These are phyloP conservation scores for Symbiodinium natans DNA, from an alignment of 73 alveolate species.

Conservation along the genomic window DNA sequence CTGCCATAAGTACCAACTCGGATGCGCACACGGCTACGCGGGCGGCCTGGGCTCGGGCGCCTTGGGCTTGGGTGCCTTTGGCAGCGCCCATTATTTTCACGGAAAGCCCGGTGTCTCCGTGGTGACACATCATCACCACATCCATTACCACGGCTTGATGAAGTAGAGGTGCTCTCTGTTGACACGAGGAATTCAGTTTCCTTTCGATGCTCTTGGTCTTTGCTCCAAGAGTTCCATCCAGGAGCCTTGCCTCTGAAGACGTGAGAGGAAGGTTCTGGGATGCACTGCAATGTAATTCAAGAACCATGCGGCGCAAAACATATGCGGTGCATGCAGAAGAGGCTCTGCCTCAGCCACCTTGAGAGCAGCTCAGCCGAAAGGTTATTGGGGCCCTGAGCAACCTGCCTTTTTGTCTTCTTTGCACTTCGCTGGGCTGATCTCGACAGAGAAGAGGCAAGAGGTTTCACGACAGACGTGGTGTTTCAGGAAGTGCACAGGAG, in stretches of 20 bases:
- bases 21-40: constrained; percentile 18
- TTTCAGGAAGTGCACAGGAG: too few relatives aligned
- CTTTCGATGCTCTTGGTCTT: neutral
- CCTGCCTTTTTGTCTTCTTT: too few relatives aligned
- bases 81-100: neutral
- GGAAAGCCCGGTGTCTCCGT: neutral
- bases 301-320: too few relatives aligned
- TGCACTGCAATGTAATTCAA: constrained; percentile 6
- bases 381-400: too few relatives aligned
- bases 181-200: too few relatives aligned
- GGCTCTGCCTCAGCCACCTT: neutral
- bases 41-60: neutral
- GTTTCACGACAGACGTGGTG: too few relatives aligned
- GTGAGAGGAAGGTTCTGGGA: neutral
- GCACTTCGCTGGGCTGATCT: too few relatives aligned
- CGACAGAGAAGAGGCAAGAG: too few relatives aligned
- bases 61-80: too few relatives aligned
- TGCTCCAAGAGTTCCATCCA: neutral
- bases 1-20: constrained; percentile 50
- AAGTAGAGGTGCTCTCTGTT: too few relatives aligned
- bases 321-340: neutral
- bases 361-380: too few relatives aligned
- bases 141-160: neutral
- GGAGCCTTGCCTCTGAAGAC: neutral
- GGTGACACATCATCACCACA: constrained; percentile 5